Percentiles rank a stretch among this genome's conserved stretches.
Evolutionary conservation across 2,329 filamentous ascomycete species (phyloP).

Genomic region (Xylariaceae sp.): DNA sequence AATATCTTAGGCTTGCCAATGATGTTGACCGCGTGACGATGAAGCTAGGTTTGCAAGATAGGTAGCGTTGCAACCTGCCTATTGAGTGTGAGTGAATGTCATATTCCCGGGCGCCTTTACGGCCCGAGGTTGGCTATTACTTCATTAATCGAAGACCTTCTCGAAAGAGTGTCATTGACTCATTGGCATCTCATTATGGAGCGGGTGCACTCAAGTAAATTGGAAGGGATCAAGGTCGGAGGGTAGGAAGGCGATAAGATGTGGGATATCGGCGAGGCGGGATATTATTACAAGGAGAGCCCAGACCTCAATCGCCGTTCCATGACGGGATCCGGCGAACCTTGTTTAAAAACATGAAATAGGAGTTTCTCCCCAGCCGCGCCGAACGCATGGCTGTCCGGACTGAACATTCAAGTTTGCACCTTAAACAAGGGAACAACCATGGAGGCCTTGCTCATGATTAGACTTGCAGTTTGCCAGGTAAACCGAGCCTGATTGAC

Average conservation of each 20-base stretch:
- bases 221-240: conserved; percentile 2
- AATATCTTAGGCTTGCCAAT: too few species aligned
- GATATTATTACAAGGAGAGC: too few species aligned
- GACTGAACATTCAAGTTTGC: background rate
- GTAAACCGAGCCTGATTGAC: background rate
- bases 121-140: background rate
- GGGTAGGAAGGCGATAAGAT: background rate
- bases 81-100: background rate
- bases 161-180: conserved; percentile 1
- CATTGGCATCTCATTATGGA: background rate
- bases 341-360: background rate
- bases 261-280: background rate
- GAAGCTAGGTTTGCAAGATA: background rate
- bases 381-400: background rate
- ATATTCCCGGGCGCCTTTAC: conserved; percentile 1
- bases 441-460: background rate
- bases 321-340: background rate
- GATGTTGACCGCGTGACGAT: background rate
- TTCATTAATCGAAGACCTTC: background rate
- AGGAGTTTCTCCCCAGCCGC: background rate
- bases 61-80: background rate
- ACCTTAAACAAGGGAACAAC: background rate
- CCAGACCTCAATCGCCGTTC: background rate
- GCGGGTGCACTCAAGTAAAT: background rate
- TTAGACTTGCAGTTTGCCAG: background rate